phyloP scores from a whole-genome alignment of 805 yeast species.

The Saccharomycopsis malanga region DNA sequence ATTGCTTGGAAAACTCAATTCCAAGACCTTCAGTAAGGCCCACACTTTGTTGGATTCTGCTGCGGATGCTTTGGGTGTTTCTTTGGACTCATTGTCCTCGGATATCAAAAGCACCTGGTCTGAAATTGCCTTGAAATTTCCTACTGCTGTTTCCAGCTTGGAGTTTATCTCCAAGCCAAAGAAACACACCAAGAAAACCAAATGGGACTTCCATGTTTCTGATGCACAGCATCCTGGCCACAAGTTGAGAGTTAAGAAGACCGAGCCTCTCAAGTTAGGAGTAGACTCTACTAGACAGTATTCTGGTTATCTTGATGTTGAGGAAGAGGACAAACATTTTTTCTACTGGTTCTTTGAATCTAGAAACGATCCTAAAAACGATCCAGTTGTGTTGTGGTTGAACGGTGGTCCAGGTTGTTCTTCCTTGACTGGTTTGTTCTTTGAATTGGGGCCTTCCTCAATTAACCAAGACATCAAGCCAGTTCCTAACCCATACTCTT shows the following conservation, averaged over 20 bases:
- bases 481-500: conserved; percentile 63
- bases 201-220: conserved; percentile 35
- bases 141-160: conserved; percentile 45
- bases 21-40: conserved; percentile 13
- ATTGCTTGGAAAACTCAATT: conserved; percentile 10
- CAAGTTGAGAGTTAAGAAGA: conserved; percentile 53
- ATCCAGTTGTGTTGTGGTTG: conserved; percentile 82
- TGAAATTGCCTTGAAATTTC: conserved; percentile 56
- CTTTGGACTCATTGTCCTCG: conserved; percentile 40
- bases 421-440: conserved; percentile 77
- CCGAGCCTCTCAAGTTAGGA: conserved; percentile 63
- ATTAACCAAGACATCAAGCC: conserved; percentile 58
- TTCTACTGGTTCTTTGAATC: conserved; percentile 71
- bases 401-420: conserved; percentile 97
- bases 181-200: conserved; percentile 7
- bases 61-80: conserved; percentile 44
- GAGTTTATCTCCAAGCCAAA: conserved; percentile 35
- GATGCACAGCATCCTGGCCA: conserved; percentile 39
- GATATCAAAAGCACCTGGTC: conserved; percentile 51
- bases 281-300: conserved; percentile 75
- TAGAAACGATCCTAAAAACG: conserved; percentile 78
- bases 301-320: conserved; percentile 80
- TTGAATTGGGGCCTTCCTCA: conserved; percentile 79
- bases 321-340: conserved; percentile 73
- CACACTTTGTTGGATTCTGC: conserved; percentile 39